Evolutionary conservation across 805 yeast genomes (phyloP), one percentile per base, ranked within the genome.

Genomic region (Wickerhamiella hasegawae): DNA sequence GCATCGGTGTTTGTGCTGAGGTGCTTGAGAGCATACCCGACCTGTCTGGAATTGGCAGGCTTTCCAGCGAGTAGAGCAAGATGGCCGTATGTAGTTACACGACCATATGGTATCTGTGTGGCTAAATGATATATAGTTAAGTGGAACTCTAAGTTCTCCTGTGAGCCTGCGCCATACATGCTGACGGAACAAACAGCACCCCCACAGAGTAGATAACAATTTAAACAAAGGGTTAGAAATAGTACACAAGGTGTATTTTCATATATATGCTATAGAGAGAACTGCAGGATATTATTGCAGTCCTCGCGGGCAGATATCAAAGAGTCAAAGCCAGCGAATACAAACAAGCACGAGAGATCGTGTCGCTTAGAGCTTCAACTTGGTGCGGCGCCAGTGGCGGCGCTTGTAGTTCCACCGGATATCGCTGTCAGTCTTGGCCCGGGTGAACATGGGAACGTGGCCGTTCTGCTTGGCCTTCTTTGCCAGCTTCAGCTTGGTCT

Each of bases 361-460:
- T n/a, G n/a, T n/a, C n/a, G 59, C 63, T 81, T 85, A 87, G 76
- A 87, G 67, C 76, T 76, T 73, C 71, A 87, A 76, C 93, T 87
- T 87, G 62, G 96, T 87, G 80, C 97, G 82, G 81, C 95, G 87
- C 98, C 98, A 87, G 90, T 90, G 94, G 77, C 97, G 80, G 82
- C 97, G 84, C 84, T 90, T 90, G 65, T 94, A 92, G 73, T 87
- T 87, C 48, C 53, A 58, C 50, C 58, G 83, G 74, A 90, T 79
- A 60, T 76, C 85, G 93, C 83, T 87, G 69, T 71, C 76, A 65
- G 97, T 83, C 80, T 84, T 87, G 69, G 85, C 75, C 73, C 97
- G 83, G 80, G 87, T 71, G 95, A 96, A 87, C 72, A 85, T 95
- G 60, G 98, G 98, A 67, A 87, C 79, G 65, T 95, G 95, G 76